A percentile compares a stretch with the other conserved stretches of the same genome.
Conservation (phyloP, 164 flowering plant genomes). For the Warburgia ugandensis region DNA sequence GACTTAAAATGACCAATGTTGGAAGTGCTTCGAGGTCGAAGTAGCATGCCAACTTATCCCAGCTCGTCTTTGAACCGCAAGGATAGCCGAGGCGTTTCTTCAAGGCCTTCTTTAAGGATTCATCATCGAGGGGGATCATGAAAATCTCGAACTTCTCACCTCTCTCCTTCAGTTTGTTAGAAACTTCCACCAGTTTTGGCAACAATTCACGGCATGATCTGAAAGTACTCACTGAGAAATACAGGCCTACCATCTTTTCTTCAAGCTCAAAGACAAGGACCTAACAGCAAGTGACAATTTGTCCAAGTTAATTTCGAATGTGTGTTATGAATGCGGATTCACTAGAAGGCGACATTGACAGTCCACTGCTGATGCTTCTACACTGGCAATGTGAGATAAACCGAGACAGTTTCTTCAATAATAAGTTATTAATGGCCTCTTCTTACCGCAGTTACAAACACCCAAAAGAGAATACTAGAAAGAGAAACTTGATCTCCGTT, state of each 20-base stretch:
- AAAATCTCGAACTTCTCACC: constrained; percentile 25
- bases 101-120: constrained; percentile 10
- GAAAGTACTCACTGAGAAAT: constrained; percentile 10
- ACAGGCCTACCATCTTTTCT: constrained; percentile 30
- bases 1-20: constrained; percentile 18
- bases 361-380: too few relatives aligned
- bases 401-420: too few relatives aligned
- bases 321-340: too few relatives aligned
- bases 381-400: too few relatives aligned
- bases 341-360: too few relatives aligned
- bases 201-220: constrained; percentile 14
- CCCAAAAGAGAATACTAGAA: background rate
- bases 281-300: too few relatives aligned
- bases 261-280: constrained; percentile 26
- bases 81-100: constrained; percentile 19
- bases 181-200: constrained; percentile 13
- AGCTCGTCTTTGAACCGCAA: constrained; percentile 18
- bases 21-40: constrained; percentile 15
- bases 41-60: constrained; percentile 7
- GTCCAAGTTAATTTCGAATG: too few relatives aligned
- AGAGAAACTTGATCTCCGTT: constrained; percentile 24
- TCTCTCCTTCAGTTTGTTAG: constrained; percentile 15
- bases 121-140: constrained; percentile 10
- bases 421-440: too few relatives aligned
- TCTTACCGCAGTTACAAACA: too few relatives aligned